Base-by-base conservation (phyloP, 441 rosid genomes). In the Gossypium gossypioides region DNA sequence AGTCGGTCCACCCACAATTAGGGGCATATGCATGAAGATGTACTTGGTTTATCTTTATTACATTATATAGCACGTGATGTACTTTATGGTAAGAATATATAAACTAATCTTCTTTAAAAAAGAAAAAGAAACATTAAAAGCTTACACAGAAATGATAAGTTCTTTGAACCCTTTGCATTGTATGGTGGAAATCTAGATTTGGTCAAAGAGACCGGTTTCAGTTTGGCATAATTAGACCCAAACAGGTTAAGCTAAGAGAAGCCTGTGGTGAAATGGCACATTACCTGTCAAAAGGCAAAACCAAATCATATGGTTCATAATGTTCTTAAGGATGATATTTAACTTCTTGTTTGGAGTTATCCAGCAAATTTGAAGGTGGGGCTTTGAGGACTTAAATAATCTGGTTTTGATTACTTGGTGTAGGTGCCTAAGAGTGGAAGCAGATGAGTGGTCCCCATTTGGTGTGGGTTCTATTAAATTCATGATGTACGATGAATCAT, bases 1-100 rank as follows among this genome's bases (percentile, higher is more conserved):
- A 81, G 83, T 59, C 85, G 75, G n/a, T 68, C 84, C 2, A 72
- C 55, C 13, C 61, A 27, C 62, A 55, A 55, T 34, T 48, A 50
- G 32, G 64, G 32, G 52, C 22, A 34, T 19, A 21, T 37, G 59
- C 59, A 55, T 57, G 52, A 57, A 22, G 42, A 40, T 22, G 52
- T 24, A 27, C 21, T 59, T 42, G 22, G 22, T 13, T 42, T 4
- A 19, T 55, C 10, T 10, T 37, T 12, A 51, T 29, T 16, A 18
- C 61, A 54, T 57, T 37, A 4, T 24, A 46, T 46, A n/a, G 34
- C 19, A 15, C 48, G 15, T 66, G 15, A 48, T 15, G 16, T 68
- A 27, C 71, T 3, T n/a, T 25, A 24, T 19, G 4, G 15, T 37
- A 63, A 40, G 68, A 62, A 56, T 56, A 56, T 56, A 56, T 56